These are phyloP conservation scores for Williopsis jadinii DNA, from an alignment of 1,139 yeast species.

Conservation along the genomic window DNA sequence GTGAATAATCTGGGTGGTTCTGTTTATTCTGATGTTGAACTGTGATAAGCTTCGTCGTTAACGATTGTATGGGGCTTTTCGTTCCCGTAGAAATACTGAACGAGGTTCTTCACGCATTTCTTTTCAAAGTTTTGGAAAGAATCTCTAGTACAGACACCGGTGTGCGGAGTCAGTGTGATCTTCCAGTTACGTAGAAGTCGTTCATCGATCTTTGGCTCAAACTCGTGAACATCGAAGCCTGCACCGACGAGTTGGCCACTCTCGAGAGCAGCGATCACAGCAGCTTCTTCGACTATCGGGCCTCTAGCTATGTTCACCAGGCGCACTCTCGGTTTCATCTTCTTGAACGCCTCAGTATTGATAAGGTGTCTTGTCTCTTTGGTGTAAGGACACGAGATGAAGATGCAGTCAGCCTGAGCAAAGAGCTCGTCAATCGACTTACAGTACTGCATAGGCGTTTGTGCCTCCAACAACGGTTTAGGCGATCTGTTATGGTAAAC, in stretches of 20 bases:
- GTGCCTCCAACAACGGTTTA: constrained; percentile 23
- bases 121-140: constrained; percentile 27
- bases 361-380: constrained; percentile 25
- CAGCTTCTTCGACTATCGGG: constrained; percentile 32
- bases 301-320: constrained; percentile 35
- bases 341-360: constrained; percentile 25
- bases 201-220: constrained; percentile 31
- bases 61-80: constrained; percentile 25
- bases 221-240: constrained; percentile 36
- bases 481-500: constrained; percentile 27
- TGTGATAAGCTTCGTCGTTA: constrained; percentile 14
- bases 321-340: constrained; percentile 30
- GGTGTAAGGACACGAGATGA: constrained; percentile 31
- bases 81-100: constrained; percentile 27
- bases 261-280: constrained; percentile 31
- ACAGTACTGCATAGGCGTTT: constrained; percentile 22
- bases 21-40: neutral
- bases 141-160: constrained; percentile 32
- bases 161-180: constrained; percentile 31
- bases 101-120: constrained; percentile 28
- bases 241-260: constrained; percentile 34
- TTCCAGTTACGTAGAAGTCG: constrained; percentile 27
- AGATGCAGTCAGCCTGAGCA: constrained; percentile 28
- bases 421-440: constrained; percentile 27
- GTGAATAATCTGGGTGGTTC: too few species aligned